Conservation (phyloP, 2,329 filamentous ascomycete species). For the Aspergillus quadrilineatus region DNA sequence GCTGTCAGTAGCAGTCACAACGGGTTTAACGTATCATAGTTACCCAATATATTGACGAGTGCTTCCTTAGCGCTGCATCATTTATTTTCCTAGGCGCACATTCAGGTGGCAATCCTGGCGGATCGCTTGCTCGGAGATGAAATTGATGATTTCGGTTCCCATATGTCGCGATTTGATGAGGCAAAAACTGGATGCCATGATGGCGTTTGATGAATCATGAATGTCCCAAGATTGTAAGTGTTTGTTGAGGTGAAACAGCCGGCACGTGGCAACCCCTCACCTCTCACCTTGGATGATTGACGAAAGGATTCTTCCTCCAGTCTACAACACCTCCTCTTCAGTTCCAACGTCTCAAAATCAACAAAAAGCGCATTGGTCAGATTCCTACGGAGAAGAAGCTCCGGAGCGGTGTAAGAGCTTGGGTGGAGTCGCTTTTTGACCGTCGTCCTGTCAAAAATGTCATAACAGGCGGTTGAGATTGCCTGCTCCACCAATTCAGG, state of each 20-base stretch:
- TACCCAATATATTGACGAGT: neutral
- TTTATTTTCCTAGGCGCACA: neutral
- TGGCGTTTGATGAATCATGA: neutral
- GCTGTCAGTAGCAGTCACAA: neutral
- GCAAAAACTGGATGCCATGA: neutral
- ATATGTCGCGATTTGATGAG: neutral
- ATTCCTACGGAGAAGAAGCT: neutral
- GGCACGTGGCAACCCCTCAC: constrained; percentile 2
- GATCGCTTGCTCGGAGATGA: neutral
- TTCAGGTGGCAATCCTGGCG: neutral
- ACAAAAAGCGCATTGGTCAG: neutral
- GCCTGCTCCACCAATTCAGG: neutral
- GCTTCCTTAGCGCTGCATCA: neutral
- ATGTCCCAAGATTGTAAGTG: neutral
- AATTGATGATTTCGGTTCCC: neutral
- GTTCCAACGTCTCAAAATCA: neutral
- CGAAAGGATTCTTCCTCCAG: neutral
- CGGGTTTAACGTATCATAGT: neutral
- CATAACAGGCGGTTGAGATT: neutral
- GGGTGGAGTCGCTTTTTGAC: neutral
- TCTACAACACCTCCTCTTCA: neutral
- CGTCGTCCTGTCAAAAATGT: neutral
- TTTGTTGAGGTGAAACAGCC: neutral
- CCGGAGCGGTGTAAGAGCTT: neutral
- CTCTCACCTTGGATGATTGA: neutral